Base-by-base conservation (phyloP, 2,329 filamentous ascomycete genomes). In the Leptographium radiaticola region DNA sequence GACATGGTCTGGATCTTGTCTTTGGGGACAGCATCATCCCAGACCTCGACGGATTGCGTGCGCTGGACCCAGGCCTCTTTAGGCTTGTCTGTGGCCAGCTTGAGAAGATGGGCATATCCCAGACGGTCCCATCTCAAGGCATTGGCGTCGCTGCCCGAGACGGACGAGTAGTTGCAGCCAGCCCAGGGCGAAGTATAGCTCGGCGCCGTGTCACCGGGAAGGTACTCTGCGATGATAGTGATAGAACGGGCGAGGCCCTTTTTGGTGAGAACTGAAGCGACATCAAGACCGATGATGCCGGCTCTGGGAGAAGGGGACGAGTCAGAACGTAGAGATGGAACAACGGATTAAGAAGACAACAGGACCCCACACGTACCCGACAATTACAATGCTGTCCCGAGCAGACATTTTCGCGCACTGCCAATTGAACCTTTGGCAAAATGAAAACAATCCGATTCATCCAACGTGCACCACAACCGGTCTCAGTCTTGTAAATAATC, bases 141-240 rank as follows among this genome's bases (percentile, higher is more conserved):
- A 49, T 72, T 72, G 18, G 61, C 56, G 50, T 72, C 69, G 15
- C 59, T 66, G 25, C 70, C 69, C 0, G 70, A 71, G 46, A 72
- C 69, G 42, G 68, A 69, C 0, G 70, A 73, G 57, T 72, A 72
- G 57, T 73, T 73, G 55, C 67, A 70, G 3, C 70, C 70, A 11
- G 70, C 70, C 68, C 70, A 71, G 51, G 70, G 70, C 7, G 70
- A 72, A 1, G 70, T 71, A 57, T 72, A 73, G 30, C 62, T 58
- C 1, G 63, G 55, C 0, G 64, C 62, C 0, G 66, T 68, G 53
- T 73, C 70, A 8, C 70, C 70, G 0, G 70, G 70, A 1, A 71
- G 61, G 52, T 71, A 62, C 53, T 72, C 67, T 11, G 69, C 70
- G 9, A 71, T 56, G 11, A 72, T 61, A 4, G 69, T 71, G 20